Conservation (phyloP, 192 early-diverging fungal genomes). For the Podila epigama region DNA sequence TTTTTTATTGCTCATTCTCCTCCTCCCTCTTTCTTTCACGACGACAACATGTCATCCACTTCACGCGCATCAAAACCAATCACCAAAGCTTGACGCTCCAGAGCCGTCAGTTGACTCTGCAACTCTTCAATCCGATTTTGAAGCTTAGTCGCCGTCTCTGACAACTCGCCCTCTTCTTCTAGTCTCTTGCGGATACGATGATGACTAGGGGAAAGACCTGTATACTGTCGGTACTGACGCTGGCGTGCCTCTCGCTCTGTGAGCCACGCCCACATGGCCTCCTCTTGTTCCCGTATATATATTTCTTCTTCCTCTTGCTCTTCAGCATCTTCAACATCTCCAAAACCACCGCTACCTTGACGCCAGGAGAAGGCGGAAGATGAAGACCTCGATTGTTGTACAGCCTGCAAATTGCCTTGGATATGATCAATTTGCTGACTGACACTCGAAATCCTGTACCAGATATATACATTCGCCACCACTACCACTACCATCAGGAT, state of each 20-base stretch:
- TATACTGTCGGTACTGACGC: slow-evolving; percentile 16
- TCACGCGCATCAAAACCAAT: neutral
- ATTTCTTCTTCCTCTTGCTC: slow-evolving; percentile 20
- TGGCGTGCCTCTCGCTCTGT: slow-evolving; percentile 38
- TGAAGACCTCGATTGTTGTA: slow-evolving; percentile 5
- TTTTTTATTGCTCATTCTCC: no score
- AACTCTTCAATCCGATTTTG: slow-evolving; percentile 22
- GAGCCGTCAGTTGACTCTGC: slow-evolving; percentile 17
- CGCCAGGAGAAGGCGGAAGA: neutral
- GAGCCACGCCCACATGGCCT: slow-evolving; percentile 49
- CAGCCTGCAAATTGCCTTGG: slow-evolving; percentile 6
- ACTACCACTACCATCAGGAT: slow-evolving; percentile 24
- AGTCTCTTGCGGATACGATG: neutral
- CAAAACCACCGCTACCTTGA: slow-evolving; percentile 11
- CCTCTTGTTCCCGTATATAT: slow-evolving; percentile 30
- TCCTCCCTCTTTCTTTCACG: no score
- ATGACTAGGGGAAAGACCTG: neutral
- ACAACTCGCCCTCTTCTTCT: neutral
- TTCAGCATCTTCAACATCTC: neutral
- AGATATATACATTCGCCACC: slow-evolving; percentile 38
- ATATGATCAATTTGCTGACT: slow-evolving; percentile 28
- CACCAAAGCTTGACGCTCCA: slow-evolving; percentile 11
- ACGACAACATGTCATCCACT: neutral
- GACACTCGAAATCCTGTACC: slow-evolving; percentile 30
- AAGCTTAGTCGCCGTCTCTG: slow-evolving; percentile 16